phyloP scores from a whole-genome alignment of 2,329 filamentous ascomycete species.

The Raffaelea albimanens region DNA sequence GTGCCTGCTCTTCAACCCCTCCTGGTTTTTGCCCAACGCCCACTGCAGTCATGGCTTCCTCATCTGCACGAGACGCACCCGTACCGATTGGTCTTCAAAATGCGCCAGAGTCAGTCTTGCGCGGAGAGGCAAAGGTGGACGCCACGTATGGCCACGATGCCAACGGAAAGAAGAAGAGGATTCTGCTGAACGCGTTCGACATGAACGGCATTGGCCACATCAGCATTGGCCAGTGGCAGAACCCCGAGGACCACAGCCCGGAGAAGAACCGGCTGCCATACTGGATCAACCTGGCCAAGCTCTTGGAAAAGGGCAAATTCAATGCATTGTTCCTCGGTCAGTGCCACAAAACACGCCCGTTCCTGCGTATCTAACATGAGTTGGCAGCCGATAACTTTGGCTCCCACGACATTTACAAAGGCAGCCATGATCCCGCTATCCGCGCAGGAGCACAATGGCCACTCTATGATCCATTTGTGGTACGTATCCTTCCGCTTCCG shows the following conservation, averaged over 20 bases:
- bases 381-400: not conserved
- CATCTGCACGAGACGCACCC: too few relatives aligned
- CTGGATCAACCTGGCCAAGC: conserved; percentile 7
- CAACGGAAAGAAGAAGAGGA: conserved; percentile 8
- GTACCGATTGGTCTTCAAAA: too few relatives aligned
- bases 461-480: conserved; percentile 6
- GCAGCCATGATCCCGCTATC: conserved; percentile 6
- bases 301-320: conserved; percentile 4
- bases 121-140: conserved; percentile 1
- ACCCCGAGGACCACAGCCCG: conserved; percentile 7
- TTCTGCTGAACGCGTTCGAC: conserved; percentile 10
- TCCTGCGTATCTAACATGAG: too few relatives aligned
- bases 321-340: conserved; percentile 8
- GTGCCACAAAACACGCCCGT: too few relatives aligned
- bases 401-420: conserved; percentile 1
- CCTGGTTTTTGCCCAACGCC: too few relatives aligned
- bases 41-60: too few relatives aligned
- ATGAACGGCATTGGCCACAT: conserved; percentile 10
- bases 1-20: too few relatives aligned
- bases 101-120: not conserved
- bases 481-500: too few relatives aligned
- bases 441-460: conserved; percentile 6
- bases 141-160: conserved; percentile 4
- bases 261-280: conserved; percentile 5
- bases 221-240: conserved; percentile 6